Percentiles rank a stretch among this genome's conserved stretches.
These are phyloP conservation scores for Nicotiana paniculata DNA, from an alignment of 257 asterid species.

Conservation along the genomic window DNA sequence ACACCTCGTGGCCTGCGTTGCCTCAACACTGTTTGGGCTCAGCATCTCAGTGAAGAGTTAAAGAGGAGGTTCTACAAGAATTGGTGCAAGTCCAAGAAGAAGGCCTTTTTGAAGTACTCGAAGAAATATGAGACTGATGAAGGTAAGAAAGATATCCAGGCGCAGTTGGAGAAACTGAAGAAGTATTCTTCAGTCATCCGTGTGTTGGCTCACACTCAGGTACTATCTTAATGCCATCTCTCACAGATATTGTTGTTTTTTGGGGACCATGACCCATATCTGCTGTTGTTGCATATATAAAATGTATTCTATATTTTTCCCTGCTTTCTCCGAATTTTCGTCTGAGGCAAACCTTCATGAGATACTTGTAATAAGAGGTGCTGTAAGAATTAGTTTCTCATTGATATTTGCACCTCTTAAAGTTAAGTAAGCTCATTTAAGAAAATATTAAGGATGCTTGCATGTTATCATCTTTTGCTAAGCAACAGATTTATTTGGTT, in stretches of 20 bases:
- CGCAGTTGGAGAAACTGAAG: conserved; percentile 49
- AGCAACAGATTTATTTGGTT: not conserved
- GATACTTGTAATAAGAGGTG: not conserved
- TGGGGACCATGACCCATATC: no score
- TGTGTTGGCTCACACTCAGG: conserved; percentile 66
- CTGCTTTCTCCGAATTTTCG: not conserved
- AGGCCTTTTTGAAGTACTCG: conserved; percentile 45
- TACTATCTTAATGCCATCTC: not conserved
- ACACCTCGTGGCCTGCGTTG: conserved; percentile 62
- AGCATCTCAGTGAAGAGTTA: conserved; percentile 57
- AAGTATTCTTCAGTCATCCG: conserved; percentile 42
- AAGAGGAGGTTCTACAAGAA: conserved; percentile 65
- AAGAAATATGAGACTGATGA: conserved; percentile 47
- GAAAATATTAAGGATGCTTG: not conserved
- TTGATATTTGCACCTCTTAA: not conserved
- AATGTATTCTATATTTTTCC: not conserved
- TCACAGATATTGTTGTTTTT: not conserved
- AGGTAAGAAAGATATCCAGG: conserved; percentile 50
- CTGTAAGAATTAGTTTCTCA: not conserved
- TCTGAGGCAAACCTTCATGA: not conserved
- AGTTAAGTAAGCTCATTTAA: not conserved
- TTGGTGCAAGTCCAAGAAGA: conserved; percentile 67
- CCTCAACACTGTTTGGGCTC: conserved; percentile 61
- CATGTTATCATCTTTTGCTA: not conserved
- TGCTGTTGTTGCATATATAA: no score